Base-by-base conservation (phyloP, 371 early-diverging fungal genomes). In the Choanephora cucurbitarum region DNA sequence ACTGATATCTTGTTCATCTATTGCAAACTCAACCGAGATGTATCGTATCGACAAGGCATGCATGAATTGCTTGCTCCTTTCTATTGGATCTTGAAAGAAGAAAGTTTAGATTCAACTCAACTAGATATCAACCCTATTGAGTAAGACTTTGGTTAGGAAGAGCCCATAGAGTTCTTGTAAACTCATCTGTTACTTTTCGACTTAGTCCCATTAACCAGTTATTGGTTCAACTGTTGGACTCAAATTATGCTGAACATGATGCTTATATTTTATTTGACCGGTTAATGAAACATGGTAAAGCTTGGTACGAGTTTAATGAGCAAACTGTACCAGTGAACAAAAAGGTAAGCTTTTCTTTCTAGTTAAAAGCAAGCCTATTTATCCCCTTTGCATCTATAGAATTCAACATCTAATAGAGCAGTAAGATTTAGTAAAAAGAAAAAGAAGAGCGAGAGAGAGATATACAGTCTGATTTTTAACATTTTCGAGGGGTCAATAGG, bases 11-110 rank as follows among this genome's bases (percentile, higher is more conserved):
- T 97, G 33, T 93, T 97, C 64, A 87, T 97, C 43, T 95, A 93
- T 67, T 91, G 93, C 73, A 93, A 93, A 69, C 66, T 93, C 53
- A 84, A 95, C 58, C 77, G 81, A n/a, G 87, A 88, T 33, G 83
- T 93, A 15, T 91, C 92, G 8, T 97, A 97, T 70, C 87, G 97
- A 40, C 97, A 97, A 67, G 97, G 97, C n/a, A 97, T 97, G 97
- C 97, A 97, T 70, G 97, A 97, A 66, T 65, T 97, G 23, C 68
- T 93, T 24, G 97, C 94, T 0, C 93, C 93, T 10, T 69, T 95
- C 6, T 82, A 92, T 32, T 77, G 85, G 77, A 86, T 88, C 0
- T 80, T 95, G 14, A 79, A 91, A 17, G 44, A 66, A 10, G 95
- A 95, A 52, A 67, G 72, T 37, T 46, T 80, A 24, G 62, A 65